These are phyloP conservation scores for Corymbia citriodora DNA, from an alignment of 441 rosid species.

Conservation along the genomic window DNA sequence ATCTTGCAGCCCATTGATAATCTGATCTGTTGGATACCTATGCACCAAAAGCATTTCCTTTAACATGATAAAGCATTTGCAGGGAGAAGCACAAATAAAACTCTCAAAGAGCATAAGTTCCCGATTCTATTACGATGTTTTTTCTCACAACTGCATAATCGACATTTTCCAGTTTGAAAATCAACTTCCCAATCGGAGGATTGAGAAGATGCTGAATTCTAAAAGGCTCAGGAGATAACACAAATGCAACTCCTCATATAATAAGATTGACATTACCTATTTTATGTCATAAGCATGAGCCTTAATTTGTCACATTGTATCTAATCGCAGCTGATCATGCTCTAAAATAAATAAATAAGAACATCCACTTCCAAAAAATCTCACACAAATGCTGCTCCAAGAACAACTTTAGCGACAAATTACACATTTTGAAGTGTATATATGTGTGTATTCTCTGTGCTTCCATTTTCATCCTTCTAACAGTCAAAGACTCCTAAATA, in stretches of 20 bases:
- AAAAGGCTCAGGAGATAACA: neutral
- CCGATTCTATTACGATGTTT: neutral
- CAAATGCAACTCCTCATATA: neutral
- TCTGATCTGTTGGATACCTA: neutral
- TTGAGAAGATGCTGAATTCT: neutral
- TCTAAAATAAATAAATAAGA: neutral
- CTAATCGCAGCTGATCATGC: neutral
- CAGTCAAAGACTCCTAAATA: neutral
- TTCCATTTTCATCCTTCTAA: neutral
- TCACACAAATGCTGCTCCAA: neutral
- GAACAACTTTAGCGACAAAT: neutral
- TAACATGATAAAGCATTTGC: neutral
- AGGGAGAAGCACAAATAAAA: neutral
- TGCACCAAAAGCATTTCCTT: neutral
- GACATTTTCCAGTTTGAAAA: neutral
- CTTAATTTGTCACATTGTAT: neutral
- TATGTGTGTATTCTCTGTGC: neutral
- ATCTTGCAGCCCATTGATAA: neutral
- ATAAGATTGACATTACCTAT: neutral
- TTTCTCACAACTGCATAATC: neutral
- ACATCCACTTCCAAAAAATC: neutral
- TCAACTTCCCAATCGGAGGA: neutral
- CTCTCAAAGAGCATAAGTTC: neutral
- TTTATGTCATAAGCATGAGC: neutral
- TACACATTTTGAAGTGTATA: neutral